Percentiles rank a stretch among this genome's conserved stretches.
Conservation (phyloP, 2,329 filamentous ascomycete species). For the Saccharata proteae region DNA sequence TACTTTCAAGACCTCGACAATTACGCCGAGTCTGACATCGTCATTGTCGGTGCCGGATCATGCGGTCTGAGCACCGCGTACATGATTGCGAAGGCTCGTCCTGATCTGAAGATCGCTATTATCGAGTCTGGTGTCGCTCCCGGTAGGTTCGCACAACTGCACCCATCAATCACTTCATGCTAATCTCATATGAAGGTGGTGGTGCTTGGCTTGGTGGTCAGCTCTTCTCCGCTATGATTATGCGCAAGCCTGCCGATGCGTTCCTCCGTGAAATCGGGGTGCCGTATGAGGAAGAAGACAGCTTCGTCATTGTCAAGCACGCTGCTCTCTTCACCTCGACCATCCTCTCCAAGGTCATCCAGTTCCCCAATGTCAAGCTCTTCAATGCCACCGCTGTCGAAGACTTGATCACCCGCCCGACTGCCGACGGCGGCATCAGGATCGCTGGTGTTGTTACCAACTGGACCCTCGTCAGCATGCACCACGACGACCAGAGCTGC, state of each 20-base stretch:
- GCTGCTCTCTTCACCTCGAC: constrained; percentile 87
- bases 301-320: constrained; percentile 88
- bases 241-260: constrained; percentile 81
- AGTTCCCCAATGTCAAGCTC: constrained; percentile 84
- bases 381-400: constrained; percentile 93
- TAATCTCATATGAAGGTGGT: constrained; percentile 45
- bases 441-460: constrained; percentile 89
- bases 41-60: constrained; percentile 83
- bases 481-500: constrained; percentile 82
- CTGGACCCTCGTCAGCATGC: constrained; percentile 84
- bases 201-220: constrained; percentile 90
- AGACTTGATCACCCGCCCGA: constrained; percentile 74
- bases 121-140: constrained; percentile 80
- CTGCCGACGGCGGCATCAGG: constrained; percentile 41
- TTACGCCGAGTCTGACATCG: constrained; percentile 86
- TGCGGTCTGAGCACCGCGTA: constrained; percentile 81
- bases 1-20: constrained; percentile 85
- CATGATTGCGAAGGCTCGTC: constrained; percentile 68
- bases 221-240: constrained; percentile 90
- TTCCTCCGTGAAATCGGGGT: constrained; percentile 75
- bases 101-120: constrained; percentile 84
- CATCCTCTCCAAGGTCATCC: constrained; percentile 68
- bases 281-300: constrained; percentile 75
- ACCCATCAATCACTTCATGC: constrained; percentile 12
- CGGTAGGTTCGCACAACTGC: constrained; percentile 21